Base-by-base conservation (phyloP, 208 protist genomes). In the Wallacemonas sp. region DNA sequence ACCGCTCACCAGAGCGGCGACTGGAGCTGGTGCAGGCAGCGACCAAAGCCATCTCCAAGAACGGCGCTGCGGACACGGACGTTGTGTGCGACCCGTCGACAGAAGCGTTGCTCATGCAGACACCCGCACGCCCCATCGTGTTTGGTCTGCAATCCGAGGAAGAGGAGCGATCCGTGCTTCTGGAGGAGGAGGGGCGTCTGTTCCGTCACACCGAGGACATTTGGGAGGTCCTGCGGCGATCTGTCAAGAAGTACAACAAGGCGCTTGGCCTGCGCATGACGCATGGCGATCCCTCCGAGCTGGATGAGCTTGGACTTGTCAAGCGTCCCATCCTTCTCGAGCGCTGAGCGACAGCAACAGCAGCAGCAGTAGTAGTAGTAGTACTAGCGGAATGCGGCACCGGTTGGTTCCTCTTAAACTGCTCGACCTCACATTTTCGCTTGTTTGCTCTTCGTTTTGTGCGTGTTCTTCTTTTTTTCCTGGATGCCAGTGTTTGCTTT, bases 211-310 rank as follows among this genome's bases (percentile, higher is more conserved):
- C 72, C 1, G 58, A 61, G 3, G 77, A 80, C 12, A 87, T 87
- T 21, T 83, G 81, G 77, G 63, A 71, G 14, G 67, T 76, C 3
- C 62, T 87, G 52, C 70, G 62, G 19, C 76, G 70, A 38, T 72
- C 73, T 2, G 73, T 75, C 41, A 72, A 80, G 32, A 68, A 74
- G 55, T 78, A 77, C 70, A 87, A 87, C 61, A 33, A 78, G 30
- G 44, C 44, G 0, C n/a, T 58, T 9, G 12, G 8, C 12, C 5
- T 58, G 32, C 52, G 29, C 30, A 24, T 52, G 58, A 41, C 61
- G 68, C 17, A 76, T 41, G 65, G 70, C 63, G 54, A 60, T 30
- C 27, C 65, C 65, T 71, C 56, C 26, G 30, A 58, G 26, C n/a
- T 58, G 6, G 52, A 58, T 38, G 52, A 58, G 14, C 14, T 43